Base-by-base conservation (phyloP, 2,329 filamentous ascomycete species). In the Sporothrix mexicana region DNA sequence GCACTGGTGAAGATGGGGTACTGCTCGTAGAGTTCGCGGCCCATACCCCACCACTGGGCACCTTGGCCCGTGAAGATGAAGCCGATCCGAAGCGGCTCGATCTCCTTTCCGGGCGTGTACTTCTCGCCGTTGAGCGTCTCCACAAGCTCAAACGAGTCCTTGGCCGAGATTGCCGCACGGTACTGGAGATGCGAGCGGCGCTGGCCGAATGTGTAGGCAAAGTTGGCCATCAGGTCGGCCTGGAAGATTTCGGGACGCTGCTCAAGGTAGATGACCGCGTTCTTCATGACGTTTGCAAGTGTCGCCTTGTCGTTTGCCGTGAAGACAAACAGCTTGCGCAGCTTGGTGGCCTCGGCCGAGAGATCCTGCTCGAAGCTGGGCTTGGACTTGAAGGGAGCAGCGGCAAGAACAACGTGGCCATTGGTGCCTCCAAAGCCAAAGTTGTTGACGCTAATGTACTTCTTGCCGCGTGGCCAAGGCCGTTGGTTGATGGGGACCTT, bases 371-470 rank as follows among this genome's bases (percentile, higher is more conserved):
- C 79, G 57, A 79, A 77, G 6, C 71, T 69, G 2, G 74, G 79
- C 70, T 78, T 79, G 71, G 77, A 78, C 12, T 76, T 76, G 72
- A 82, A 82, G 0, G 83, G 81, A 0, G 82, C 80, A 25, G 79
- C 79, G 72, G 82, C 80, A 10, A 84, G 76, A 1, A 86, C 80
- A 0, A 80, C 79, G 75, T 85, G 84, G 3, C 82, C 83, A 75
- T 86, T 86, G 15, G 84, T 83, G 59, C 81, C 83, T 23, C 83
- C 84, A 36, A 83, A 85, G 0, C 85, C 85, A 67, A 86, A 87
- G 69, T 80, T 83, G 77, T 86, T 86, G 73, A 87, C 80, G 74
- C 84, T 86, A 73, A 86, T 82, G 75, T 83, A 85, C 74, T 83
- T 84, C 80, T 87, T 87, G 59, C 81, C 81, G 61, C 79, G 80